Evolutionary conservation across 495 filamentous ascomycete species (phyloP), one percentile per base, ranked within the genome.

Genomic region (Neurospora sp.): DNA sequence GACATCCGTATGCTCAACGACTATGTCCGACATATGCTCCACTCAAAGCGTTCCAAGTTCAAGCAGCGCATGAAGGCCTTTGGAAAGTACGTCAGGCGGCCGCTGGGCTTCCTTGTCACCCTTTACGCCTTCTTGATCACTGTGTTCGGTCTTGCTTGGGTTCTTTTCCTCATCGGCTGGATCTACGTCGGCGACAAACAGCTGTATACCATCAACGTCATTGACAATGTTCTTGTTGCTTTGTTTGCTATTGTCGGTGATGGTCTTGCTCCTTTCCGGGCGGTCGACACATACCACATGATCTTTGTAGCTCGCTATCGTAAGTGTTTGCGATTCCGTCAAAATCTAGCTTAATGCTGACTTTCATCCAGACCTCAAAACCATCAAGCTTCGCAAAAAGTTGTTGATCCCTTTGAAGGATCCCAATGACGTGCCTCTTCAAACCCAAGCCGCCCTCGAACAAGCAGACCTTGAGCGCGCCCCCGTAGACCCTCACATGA

Each of bases 81-180:
- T 77, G 87, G 86, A 14, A 85, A 94, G 79, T 95, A 94, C 80
- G 82, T 91, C 8, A 81, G 83, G n/a, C 88, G 87, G 73, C 92
- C 92, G 11, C 84, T 95, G 39, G 92, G 92, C 7, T 90, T 93
- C 74, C 83, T 93, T 37, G 89, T 95, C 35, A 93, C 91, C 7
- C 79, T 94, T 11, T 95, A 95, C 76, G 92, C 91, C n/a, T 90
- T 88, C 10, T 82, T 94, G 14, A 93, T 95, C 73, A 95, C 92
- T 0, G 83, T 93, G 8, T 95, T 94, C 72, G 92, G 92, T 74
- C 85, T 92, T 68, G 91, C 90, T 1, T 95, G 92, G 92, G 92
- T 95, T 0, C 85, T 95, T 40, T 94, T 93, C 82, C 81, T 95
- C 68, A 95, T 95, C 75, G 92, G 91, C 53, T 94, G 92, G 92